Evolutionary conservation across 1,139 yeast genomes (phyloP), one percentile per base, ranked within the genome.

Genomic region (Taphrina flavorubra): DNA sequence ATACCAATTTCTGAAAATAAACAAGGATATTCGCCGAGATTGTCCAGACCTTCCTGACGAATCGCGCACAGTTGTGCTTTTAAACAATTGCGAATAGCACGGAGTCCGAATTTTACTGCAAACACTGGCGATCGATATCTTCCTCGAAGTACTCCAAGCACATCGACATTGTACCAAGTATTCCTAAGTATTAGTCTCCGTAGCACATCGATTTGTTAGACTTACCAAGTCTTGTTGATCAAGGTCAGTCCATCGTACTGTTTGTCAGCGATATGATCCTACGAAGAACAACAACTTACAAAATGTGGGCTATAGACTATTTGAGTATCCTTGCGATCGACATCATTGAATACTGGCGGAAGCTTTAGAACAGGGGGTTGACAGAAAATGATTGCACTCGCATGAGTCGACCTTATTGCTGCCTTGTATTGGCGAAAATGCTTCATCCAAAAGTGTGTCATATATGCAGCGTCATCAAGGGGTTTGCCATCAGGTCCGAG

Each of bases 1-100:
- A 92, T 90, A 1, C 99, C 99, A n/a, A 94, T 92, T 78, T 92
- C 99, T 0, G 96, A 87, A 82, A 94, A 86, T 53, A 92, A 79
- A 7, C 89, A 84, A 0, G 82, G 81, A 11, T 79, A 70, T 6
- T 71, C 67, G 39, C 81, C 81, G 7, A 80, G 72, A 4, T 75
- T 72, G 34, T 73, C 73, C 8, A 72, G 68, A 14, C 91, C 86
- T 76, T 92, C 97, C 37, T 77, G 76, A 70, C 83, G 84, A 79
- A 92, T 83, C 70, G 84, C 88, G 25, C 77, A 73, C 70, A 92
- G 82, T 77, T 92, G 98, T 56, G 81, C 84, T 65, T 83, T 82
- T 63, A 92, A 79, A 71, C 91, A 88, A 71, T 85, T 87, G 59
- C 96, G 81, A 14, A 68, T 65, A 6, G 68, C 69, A 47, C 61